Evolutionary conservation across 202 grass and related monocot species (phyloP).

Genomic region (Panicum virgatum): DNA sequence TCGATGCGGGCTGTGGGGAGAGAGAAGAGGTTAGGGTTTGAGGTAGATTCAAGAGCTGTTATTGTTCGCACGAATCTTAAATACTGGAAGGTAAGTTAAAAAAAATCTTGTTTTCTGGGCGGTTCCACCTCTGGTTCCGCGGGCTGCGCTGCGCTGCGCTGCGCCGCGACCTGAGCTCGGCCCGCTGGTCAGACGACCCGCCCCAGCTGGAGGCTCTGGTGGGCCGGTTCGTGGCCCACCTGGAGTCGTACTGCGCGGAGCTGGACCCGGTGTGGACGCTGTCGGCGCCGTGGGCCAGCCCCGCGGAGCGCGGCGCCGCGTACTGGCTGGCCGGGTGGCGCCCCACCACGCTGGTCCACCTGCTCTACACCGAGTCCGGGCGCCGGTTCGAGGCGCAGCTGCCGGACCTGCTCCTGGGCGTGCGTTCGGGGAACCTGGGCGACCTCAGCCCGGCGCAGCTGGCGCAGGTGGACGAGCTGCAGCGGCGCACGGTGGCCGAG

Average conservation of each 20-base stretch:
- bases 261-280: slow-evolving; percentile 63
- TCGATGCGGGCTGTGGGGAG: too few species aligned
- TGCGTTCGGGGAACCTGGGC: slow-evolving; percentile 65
- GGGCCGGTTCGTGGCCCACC: slow-evolving; percentile 51
- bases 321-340: slow-evolving; percentile 75
- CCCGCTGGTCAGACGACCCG: slow-evolving; percentile 37
- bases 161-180: slow-evolving; percentile 49
- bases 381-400: slow-evolving; percentile 69
- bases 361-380: slow-evolving; percentile 76
- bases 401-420: slow-evolving; percentile 59
- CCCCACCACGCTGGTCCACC: slow-evolving; percentile 71
- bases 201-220: slow-evolving; percentile 31
- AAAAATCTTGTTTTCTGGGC: too few species aligned
- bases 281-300: slow-evolving; percentile 64
- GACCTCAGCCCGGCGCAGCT: slow-evolving; percentile 64
- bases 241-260: slow-evolving; percentile 49
- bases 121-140: slow-evolving; percentile 66
- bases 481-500: slow-evolving; percentile 58
- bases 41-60: too few species aligned
- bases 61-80: too few species aligned
- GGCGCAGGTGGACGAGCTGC: slow-evolving; percentile 57
- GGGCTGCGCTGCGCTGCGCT: slow-evolving; percentile 55
- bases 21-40: too few species aligned
- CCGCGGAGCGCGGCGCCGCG: slow-evolving; percentile 53
- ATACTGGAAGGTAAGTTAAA: too few species aligned